A percentile compares a stretch with the other conserved stretches of the same genome.
Conservation (phyloP, 2,329 filamentous ascomycete species). For the Penicillium sp. region DNA sequence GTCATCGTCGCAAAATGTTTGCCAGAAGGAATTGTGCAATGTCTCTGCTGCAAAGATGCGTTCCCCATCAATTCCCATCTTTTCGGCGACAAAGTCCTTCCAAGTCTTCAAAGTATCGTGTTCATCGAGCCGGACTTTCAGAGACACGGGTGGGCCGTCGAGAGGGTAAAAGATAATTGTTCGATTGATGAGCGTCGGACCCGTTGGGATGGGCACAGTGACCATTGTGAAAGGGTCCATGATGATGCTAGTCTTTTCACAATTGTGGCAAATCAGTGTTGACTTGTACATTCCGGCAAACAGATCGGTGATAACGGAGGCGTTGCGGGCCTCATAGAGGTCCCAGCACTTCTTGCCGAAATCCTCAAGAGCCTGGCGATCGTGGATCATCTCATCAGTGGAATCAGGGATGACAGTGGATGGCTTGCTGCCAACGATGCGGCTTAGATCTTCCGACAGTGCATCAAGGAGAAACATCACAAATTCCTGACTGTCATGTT, state of each 20-base stretch:
- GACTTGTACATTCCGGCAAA: constrained; percentile 99
- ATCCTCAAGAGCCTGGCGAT: constrained; percentile 74
- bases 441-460: constrained; percentile 90
- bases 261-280: constrained; percentile 86
- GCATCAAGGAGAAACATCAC: constrained; percentile 92
- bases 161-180: constrained; percentile 76
- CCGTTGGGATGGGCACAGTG: constrained; percentile 76
- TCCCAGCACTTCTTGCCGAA: constrained; percentile 89
- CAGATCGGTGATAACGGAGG: constrained; percentile 91
- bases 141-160: constrained; percentile 65
- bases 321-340: constrained; percentile 87
- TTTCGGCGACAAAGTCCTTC: constrained; percentile 55
- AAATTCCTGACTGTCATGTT: constrained; percentile 97
- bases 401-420: constrained; percentile 98
- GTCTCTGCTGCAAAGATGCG: constrained; percentile 80
- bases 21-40: constrained; percentile 82
- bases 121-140: constrained; percentile 75
- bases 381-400: constrained; percentile 89
- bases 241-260: constrained; percentile 94
- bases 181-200: constrained; percentile 78
- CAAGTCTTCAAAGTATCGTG: constrained; percentile 59
- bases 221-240: constrained; percentile 97
- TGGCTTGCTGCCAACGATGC: constrained; percentile 82
- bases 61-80: constrained; percentile 50
- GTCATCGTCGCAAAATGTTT: constrained; percentile 71